phyloP scores from a whole-genome alignment of 495 filamentous ascomycete genomes.

The Podospora bellae-mahoneyi region DNA sequence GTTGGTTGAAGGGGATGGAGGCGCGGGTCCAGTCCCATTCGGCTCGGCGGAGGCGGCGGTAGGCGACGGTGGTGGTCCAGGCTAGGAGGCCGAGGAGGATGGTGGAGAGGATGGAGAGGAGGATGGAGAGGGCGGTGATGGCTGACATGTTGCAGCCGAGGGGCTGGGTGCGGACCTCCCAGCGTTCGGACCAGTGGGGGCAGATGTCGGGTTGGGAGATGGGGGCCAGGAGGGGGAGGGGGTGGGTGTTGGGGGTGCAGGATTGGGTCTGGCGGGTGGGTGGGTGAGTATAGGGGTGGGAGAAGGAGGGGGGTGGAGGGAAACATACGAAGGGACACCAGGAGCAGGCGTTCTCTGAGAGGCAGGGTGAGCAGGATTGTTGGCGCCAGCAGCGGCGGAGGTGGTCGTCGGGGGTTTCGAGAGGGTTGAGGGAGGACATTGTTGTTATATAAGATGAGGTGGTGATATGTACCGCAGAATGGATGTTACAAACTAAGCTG shows the following conservation, averaged over 20 bases:
- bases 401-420: conserved; percentile 24
- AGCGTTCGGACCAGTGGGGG: conserved; percentile 48
- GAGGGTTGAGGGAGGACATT: conserved; percentile 1
- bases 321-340: conserved; percentile 52
- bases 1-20: neutral
- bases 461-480: neutral
- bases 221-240: conserved; percentile 44
- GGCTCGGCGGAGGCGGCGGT: neutral
- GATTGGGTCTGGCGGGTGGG: conserved; percentile 38
- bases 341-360: conserved; percentile 39
- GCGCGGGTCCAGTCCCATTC: neutral
- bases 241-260: conserved; percentile 46
- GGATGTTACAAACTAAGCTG: neutral
- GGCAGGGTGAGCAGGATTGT: conserved; percentile 44
- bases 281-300: neutral
- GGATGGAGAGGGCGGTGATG: conserved; percentile 43
- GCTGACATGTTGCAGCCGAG: conserved; percentile 53
- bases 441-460: neutral
- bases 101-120: conserved; percentile 40
- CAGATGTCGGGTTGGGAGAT: conserved; percentile 44
- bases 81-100: conserved; percentile 36
- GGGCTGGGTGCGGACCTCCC: conserved; percentile 48
- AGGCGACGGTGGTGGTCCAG: conserved; percentile 11
- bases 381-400: conserved; percentile 46
- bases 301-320: neutral